phyloP scores from a whole-genome alignment of 164 flowering plant species.

The Umbilicus rupestris region DNA sequence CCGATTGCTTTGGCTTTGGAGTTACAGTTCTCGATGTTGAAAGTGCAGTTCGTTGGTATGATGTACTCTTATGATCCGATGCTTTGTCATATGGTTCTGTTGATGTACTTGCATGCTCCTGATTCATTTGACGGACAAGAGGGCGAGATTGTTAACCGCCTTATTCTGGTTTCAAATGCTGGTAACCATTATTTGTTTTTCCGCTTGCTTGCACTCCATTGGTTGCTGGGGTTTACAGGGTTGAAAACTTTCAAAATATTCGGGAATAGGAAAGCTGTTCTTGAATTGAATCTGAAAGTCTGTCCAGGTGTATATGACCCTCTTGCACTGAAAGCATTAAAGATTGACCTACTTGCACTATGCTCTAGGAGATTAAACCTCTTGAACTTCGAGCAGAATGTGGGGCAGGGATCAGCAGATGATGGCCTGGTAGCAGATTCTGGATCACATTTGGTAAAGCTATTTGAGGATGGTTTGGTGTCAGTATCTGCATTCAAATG shows the following conservation, averaged over 20 bases:
- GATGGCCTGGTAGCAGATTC: conserved; percentile 13
- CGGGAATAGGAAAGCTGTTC: conserved; percentile 26
- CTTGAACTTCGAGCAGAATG: conserved; percentile 13
- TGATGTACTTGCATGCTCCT: conserved; percentile 47
- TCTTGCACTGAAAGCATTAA: conserved; percentile 71
- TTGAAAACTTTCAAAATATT: conserved; percentile 23
- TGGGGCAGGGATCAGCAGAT: conserved; percentile 16
- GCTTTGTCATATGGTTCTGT: conserved; percentile 68
- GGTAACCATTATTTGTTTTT: conserved; percentile 57
- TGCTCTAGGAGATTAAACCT: conserved; percentile 30
- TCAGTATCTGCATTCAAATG: conserved; percentile 80
- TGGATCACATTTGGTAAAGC: conserved; percentile 31
- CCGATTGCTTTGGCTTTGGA: conserved; percentile 55
- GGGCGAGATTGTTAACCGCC: conserved; percentile 49
- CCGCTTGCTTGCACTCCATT: conserved; percentile 70
- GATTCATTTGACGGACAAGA: conserved; percentile 84
- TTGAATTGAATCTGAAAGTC: conserved; percentile 35
- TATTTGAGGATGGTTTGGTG: conserved; percentile 65
- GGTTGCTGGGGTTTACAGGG: conserved; percentile 61
- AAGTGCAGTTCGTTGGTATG: conserved; percentile 89
- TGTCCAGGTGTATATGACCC: conserved; percentile 80
- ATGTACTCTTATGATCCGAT: conserved; percentile 75
- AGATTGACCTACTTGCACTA: conserved; percentile 71
- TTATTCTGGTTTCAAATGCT: conserved; percentile 55
- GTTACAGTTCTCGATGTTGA: conserved; percentile 81